Conservation (phyloP, 768 basidiomycete species). For the Boletus fagicola region DNA sequence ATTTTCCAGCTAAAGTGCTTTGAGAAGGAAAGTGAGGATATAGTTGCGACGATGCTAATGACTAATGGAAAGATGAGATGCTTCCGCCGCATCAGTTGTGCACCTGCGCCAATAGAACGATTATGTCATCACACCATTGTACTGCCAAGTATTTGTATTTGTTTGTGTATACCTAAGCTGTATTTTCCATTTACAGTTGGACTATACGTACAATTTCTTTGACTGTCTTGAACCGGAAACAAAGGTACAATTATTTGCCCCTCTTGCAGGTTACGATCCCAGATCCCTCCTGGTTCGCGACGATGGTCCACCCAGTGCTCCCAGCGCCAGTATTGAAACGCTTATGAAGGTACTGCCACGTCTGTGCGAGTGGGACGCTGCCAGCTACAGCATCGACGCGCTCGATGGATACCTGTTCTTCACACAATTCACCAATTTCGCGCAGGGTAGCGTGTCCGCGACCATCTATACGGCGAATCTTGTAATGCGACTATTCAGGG, state of each 20-base stretch:
- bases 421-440: not conserved
- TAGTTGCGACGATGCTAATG: not conserved
- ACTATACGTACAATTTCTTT: too few species aligned
- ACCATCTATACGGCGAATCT: too few species aligned
- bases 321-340: not conserved
- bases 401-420: not conserved
- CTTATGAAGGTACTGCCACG: not conserved
- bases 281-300: too few species aligned
- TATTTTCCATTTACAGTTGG: too few species aligned
- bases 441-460: not conserved
- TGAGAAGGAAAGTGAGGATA: not conserved
- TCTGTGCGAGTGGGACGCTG: not conserved
- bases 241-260: too few species aligned
- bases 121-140: conserved; percentile 20
- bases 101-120: not conserved
- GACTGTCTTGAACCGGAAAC: too few species aligned
- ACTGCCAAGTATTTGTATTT: not conserved
- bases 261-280: too few species aligned
- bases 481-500: not conserved
- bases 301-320: not conserved
- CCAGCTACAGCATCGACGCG: not conserved
- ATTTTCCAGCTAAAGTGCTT: not conserved
- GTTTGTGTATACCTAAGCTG: too few species aligned
- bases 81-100: not conserved
- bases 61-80: conserved; percentile 2